Evolutionary conservation across 2,329 filamentous ascomycete genomes (phyloP), one percentile per base, ranked within the genome.

Genomic region (Chaetomiaceae sp.): DNA sequence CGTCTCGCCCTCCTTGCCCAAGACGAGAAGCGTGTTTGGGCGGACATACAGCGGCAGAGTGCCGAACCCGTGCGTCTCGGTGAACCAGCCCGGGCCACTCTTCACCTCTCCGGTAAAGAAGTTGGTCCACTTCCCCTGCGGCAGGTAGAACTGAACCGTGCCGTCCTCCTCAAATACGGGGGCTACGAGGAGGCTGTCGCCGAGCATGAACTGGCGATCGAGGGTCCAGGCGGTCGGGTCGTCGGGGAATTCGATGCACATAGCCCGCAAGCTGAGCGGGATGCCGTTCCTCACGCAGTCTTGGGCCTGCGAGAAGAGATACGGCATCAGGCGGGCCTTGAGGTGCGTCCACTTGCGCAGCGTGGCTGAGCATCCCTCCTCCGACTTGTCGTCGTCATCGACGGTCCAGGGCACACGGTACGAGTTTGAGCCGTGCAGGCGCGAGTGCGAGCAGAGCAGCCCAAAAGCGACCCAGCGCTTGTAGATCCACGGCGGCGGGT

Each of bases 401-500:
- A 88, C 82, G 39, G 81, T 78, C 86, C 86, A 89, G 2, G 86
- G 86, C n/a, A 89, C 85, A 17, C 86, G 83, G 70, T 88, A 89
- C 3, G 82, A 85, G 56, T 75, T 80, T 47, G 81, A 85, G 2
- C 86, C 86, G 65, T 89, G 86, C 11, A 89, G 75, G 14, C 85
- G 78, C 34, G 83, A 87, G 67, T 89, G 86, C 9, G 80, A 82
- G 60, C 84, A 88, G 37, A 89, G 70, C 1, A 89, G 75, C 0
- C 86, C 86, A 67, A 89, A 88, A n/a, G 84, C 84, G 6, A 89
- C 84, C 86, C 86, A 89, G 45, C 86, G 81, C 71, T 89, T 89
- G 70, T 89, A 89, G 61, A 89, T 80, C 72, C 82, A 84, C 0
- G 81, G 83, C 2, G 75, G 77, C 3, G 86, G 85, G 4, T 70